phyloP scores from a whole-genome alignment of 805 yeast genomes.

The Metschnikowia sp. region DNA sequence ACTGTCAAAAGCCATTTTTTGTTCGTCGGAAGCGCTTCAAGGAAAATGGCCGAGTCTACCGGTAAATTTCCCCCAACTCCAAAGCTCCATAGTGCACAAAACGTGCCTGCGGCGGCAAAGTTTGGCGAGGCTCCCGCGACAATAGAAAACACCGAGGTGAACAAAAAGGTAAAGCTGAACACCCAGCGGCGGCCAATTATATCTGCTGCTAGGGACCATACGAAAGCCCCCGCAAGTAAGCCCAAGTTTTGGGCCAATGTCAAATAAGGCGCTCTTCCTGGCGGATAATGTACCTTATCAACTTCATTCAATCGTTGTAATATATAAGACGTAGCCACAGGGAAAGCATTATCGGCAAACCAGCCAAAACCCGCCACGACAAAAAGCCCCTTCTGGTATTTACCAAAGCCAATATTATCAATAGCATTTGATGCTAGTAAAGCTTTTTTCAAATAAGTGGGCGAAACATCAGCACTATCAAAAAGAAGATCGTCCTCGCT shows the following conservation, averaged over 20 bases:
- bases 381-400: constrained; percentile 23
- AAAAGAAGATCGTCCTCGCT: constrained; percentile 7
- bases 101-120: constrained; percentile 21
- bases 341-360: constrained; percentile 41
- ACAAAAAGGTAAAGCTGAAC: constrained; percentile 23
- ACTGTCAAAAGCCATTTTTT: constrained; percentile 25
- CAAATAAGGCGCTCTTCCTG: constrained; percentile 31
- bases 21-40: constrained; percentile 23
- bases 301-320: constrained; percentile 29
- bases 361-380: constrained; percentile 30
- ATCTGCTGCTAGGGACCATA: constrained; percentile 24
- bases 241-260: constrained; percentile 37
- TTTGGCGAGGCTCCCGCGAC: constrained; percentile 23
- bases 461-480: constrained; percentile 12
- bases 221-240: constrained; percentile 22
- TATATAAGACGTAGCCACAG: constrained; percentile 33
- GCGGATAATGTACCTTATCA: constrained; percentile 36
- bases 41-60: constrained; percentile 25
- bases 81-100: constrained; percentile 25
- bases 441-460: constrained; percentile 16
- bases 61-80: constrained; percentile 28
- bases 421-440: constrained; percentile 39
- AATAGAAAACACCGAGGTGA: constrained; percentile 23
- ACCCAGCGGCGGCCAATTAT: constrained; percentile 27
- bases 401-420: constrained; percentile 35